Evolutionary conservation across 495 filamentous ascomycete species (phyloP), one percentile per base, ranked within the genome.

Genomic region (Xylaria intraflava): DNA sequence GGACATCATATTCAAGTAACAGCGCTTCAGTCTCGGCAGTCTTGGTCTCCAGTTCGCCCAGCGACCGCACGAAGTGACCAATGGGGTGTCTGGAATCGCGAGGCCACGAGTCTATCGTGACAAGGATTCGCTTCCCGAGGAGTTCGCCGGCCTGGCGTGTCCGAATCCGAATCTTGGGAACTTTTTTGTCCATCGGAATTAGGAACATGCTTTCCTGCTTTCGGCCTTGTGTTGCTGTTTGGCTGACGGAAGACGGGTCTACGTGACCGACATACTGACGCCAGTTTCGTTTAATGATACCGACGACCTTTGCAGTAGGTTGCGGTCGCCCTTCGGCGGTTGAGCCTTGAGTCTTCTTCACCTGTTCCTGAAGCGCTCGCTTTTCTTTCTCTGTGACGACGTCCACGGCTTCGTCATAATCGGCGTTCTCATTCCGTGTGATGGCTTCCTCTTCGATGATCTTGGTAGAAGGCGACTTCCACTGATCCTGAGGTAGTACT

Each of bases 241-340:
- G 78, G 47, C 85, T 81, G 33, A 89, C 86, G 12, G 94, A 95
- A 12, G 83, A 87, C 16, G 86, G 81, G 64, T 98, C 93, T 50
- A 98, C 79, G 68, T 95, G 90, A 11, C 93, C 93, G 31, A 98
- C 93, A 61, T 97, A 96, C 65, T 97, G 94, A 29, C 93, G 80
- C 93, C 93, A 98, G 65, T 96, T 96, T 31, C 94, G 80, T 68
- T 95, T 96, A 59, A 92, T 80, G 27, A 98, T 75, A 46, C 93
- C 93, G 33, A 97, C 93, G 17, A 97, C 88, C 66, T 80, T 86
- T 11, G 94, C 94, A 19, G 93, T 97, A 24, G 93, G 93, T 54
- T 95, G 90, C 10, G 90, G 82, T 41, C 80, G 80, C 27, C 87
- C 87, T 71, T 96, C 94, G 2, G 75, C 74, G 46, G 69, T 82